Conservation (phyloP, 441 rosid species). For the Erodium trifolium region DNA sequence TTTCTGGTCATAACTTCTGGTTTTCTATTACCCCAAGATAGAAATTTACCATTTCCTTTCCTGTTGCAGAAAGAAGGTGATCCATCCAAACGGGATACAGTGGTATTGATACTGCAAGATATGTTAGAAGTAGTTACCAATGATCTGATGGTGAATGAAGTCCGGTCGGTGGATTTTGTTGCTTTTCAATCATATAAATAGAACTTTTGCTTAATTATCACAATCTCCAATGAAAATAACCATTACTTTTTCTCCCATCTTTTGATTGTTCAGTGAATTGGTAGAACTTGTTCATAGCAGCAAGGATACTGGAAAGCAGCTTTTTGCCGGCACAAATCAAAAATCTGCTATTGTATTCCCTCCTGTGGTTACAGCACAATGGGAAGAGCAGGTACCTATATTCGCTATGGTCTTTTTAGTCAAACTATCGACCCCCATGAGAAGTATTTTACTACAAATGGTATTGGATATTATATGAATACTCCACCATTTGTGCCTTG, state of each 20-base stretch:
- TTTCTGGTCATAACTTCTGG: not conserved
- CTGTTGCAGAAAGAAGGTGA: slow-evolving; percentile 84
- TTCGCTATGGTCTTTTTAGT: not conserved
- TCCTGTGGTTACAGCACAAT: slow-evolving; percentile 65
- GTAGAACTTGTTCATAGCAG: slow-evolving; percentile 78
- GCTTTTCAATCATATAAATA: not conserved
- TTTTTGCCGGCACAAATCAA: slow-evolving; percentile 81
- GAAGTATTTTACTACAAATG: not conserved
- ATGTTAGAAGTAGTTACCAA: slow-evolving; percentile 93
- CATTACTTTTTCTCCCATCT: not conserved
- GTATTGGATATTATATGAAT: not conserved
- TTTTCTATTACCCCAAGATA: not conserved
- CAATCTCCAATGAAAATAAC: slow-evolving; percentile 19
- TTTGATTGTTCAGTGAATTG: slow-evolving; percentile 50
- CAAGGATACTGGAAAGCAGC: slow-evolving; percentile 89
- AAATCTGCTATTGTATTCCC: slow-evolving; percentile 86
- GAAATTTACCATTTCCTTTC: slow-evolving; percentile 15
- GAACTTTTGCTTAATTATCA: not conserved
- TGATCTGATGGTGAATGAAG: slow-evolving; percentile 96
- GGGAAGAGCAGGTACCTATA: slow-evolving; percentile 86
- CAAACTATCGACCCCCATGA: not conserved
- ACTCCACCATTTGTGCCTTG: not conserved
- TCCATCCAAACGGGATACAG: slow-evolving; percentile 59
- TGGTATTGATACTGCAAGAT: slow-evolving; percentile 83
- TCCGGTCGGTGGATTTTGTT: slow-evolving; percentile 56